These are phyloP conservation scores for Paraglomus occultum DNA, from an alignment of 192 early-diverging fungal genomes.

Conservation along the genomic window DNA sequence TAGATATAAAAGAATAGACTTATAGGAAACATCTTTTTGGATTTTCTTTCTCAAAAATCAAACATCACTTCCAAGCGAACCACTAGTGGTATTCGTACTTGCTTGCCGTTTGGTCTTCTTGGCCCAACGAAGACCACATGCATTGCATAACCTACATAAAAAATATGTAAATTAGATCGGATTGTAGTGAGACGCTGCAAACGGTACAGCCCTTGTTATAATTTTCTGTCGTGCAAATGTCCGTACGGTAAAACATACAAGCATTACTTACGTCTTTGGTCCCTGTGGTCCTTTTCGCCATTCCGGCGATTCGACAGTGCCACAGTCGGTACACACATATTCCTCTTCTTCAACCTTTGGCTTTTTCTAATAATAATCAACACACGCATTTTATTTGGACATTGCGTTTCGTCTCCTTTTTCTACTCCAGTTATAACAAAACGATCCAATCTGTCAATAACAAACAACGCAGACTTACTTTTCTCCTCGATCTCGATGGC, in stretches of 20 bases:
- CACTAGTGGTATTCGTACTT: neutral
- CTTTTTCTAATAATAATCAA: conserved; percentile 32
- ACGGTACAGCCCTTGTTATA: too few relatives aligned
- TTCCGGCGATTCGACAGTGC: conserved; percentile 50
- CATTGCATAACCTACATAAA: conserved; percentile 43
- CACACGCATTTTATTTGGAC: neutral
- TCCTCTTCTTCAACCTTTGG: conserved; percentile 41
- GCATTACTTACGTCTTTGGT: conserved; percentile 44
- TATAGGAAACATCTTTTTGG: too few relatives aligned
- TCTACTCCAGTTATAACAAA: neutral
- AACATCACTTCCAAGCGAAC: too few relatives aligned
- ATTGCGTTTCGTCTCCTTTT: neutral
- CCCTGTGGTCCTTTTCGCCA: conserved; percentile 49
- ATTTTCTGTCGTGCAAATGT: neutral
- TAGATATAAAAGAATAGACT: too few relatives aligned
- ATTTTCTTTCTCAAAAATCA: too few relatives aligned
- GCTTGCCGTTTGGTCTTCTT: conserved; percentile 28
- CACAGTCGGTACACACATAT: conserved; percentile 51
- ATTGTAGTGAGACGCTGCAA: too few relatives aligned
- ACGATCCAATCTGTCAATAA: neutral
- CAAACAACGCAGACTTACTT: conserved; percentile 5
- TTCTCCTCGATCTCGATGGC: conserved; percentile 20
- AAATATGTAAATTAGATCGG: conserved; percentile 4
- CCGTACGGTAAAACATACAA: neutral
- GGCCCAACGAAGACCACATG: conserved; percentile 47